These are phyloP conservation scores for Serendipita sp. DNA, from an alignment of 768 basidiomycete species.

Conservation along the genomic window DNA sequence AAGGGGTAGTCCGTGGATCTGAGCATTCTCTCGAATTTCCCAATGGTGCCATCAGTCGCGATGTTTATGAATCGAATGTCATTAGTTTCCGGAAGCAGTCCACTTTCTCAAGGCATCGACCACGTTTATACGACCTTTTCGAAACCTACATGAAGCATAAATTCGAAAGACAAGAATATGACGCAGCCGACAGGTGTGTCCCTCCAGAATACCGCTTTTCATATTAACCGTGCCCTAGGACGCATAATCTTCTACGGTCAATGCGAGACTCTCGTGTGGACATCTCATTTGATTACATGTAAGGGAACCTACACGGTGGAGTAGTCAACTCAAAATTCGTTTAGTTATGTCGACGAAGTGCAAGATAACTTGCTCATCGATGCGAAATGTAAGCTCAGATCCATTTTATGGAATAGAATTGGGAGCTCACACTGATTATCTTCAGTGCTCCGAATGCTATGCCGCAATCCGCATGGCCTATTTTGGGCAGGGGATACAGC, in stretches of 20 bases:
- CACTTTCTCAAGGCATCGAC: constrained; percentile 36
- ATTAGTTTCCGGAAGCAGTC: constrained; percentile 38
- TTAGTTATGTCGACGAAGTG: constrained; percentile 56
- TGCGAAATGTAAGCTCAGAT: constrained; percentile 28
- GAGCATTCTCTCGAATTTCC: constrained; percentile 29
- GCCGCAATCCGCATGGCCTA: constrained; percentile 45
- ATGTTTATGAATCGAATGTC: constrained; percentile 25
- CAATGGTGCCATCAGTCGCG: constrained; percentile 27
- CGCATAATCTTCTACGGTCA: no score
- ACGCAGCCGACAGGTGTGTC: constrained; percentile 38
- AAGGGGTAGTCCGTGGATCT: constrained; percentile 54
- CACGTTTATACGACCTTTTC: constrained; percentile 37
- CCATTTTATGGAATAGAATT: no score
- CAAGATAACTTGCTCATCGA: constrained; percentile 61
- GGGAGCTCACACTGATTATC: no score
- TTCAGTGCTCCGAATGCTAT: constrained; percentile 46
- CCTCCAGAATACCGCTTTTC: no score
- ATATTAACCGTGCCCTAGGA: constrained; percentile 14
- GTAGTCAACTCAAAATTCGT: background rate
- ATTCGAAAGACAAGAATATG: constrained; percentile 26
- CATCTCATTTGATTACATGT: background rate
- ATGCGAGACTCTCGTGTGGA: no score
- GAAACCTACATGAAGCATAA: constrained; percentile 34
- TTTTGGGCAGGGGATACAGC: constrained; percentile 75
- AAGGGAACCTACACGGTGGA: background rate